Base-by-base conservation (phyloP, 345 rosid genomes). In the Citrus sp. region DNA sequence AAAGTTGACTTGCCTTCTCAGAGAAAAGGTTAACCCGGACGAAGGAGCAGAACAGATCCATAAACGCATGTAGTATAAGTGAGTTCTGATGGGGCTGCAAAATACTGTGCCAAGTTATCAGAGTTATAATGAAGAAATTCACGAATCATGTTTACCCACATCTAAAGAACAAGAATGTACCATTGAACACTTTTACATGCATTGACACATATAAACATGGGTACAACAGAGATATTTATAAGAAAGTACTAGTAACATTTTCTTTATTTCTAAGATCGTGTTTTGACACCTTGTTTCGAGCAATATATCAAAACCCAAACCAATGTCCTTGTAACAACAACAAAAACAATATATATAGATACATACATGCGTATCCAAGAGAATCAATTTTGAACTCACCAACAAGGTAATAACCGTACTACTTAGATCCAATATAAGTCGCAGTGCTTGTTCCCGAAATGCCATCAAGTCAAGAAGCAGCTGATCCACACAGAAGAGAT, bases 1-100 rank as follows among this genome's bases (percentile, higher is more conserved):
- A 67, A 6, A 78, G 82, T 27, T 72, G 64, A 87, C 89, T 89
- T 90, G 85, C 99, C 99, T 94, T 96, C 92, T 96, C 97, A 13
- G 95, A 92, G 54, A 96, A 93, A 80, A 96, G 92, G 85, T 90
- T 96, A 75, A 93, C 99, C 54, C 95, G 97, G 73, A 92, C 93
- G 74, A 96, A 96, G 73, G 95, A 91, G 83, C 99, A 96, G 82
- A 94, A 96, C 78, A 96, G 94, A 89, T 94, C 99, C 99, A 96
- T 96, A 85, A 96, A 96, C 1, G 98, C 97, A 72, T 96, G 97
- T 60, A 96, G 89, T 78, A 96, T 94, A 75, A 96, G 97, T 18
- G 98, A 96, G 87, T 96, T 96, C 87, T 96, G 99, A 88, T 94
- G 97, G 68, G 98, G 98, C 99, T 96, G 99, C 94, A 92, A 90